These are phyloP conservation scores for Mangifera indica DNA, from an alignment of 345 rosid genomes.

Conservation along the genomic window DNA sequence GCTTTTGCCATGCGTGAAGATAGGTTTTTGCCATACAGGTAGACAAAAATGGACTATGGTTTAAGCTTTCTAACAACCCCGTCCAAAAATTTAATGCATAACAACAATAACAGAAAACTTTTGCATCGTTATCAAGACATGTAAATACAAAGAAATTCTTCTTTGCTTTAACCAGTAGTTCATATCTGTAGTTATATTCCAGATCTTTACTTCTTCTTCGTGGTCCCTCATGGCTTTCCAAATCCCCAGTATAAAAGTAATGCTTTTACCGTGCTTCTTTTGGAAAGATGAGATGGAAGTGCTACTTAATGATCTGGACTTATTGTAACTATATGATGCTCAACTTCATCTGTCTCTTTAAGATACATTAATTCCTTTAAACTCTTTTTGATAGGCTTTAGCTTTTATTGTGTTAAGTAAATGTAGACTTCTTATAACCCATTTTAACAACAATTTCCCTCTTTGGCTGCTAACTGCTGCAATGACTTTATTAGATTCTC, in stretches of 20 bases:
- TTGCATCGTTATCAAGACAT: neutral
- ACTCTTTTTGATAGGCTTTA: slow-evolving; percentile 3
- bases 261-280: slow-evolving; percentile 1
- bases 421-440: neutral
- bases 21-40: neutral
- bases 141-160: neutral
- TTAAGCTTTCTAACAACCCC: slow-evolving; percentile 11
- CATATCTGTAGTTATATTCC: neutral
- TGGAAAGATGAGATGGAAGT: slow-evolving; percentile 11
- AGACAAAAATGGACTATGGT: neutral
- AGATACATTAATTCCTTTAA: neutral
- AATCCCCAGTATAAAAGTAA: slow-evolving; percentile 4
- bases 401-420: slow-evolving; percentile 1
- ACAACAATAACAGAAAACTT: neutral
- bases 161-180: neutral
- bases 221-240: slow-evolving; percentile 8
- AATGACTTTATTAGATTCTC: neutral
- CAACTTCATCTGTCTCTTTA: slow-evolving; percentile 5
- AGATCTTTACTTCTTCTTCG: neutral
- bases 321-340: slow-evolving; percentile 1
- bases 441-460: neutral
- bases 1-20: neutral
- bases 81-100: slow-evolving; percentile 1
- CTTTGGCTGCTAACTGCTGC: neutral
- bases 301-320: neutral